A percentile compares a stretch with the other conserved stretches of the same genome.
Conservation (phyloP, 1,284 basidiomycete genomes). For the Rhodotorula sp. region DNA sequence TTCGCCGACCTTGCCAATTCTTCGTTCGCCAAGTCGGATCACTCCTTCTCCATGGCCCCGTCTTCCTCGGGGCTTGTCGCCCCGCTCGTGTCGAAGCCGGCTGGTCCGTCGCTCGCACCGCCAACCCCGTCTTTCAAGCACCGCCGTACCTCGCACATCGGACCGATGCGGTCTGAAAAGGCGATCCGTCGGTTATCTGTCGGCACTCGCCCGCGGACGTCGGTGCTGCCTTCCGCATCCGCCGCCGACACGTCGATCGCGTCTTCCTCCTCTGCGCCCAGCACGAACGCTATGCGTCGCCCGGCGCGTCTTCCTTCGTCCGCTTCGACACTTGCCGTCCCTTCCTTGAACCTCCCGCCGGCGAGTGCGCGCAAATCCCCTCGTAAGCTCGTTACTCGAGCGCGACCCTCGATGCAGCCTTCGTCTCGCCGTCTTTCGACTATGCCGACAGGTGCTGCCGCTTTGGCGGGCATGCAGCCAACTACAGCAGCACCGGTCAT, state of each 20-base stretch:
- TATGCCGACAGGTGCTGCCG: not conserved
- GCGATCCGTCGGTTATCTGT: constrained; percentile 27
- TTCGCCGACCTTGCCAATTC: constrained; percentile 35
- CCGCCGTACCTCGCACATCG: constrained; percentile 37
- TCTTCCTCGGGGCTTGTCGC: constrained; percentile 32
- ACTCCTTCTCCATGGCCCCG: constrained; percentile 32
- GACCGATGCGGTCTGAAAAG: constrained; percentile 37
- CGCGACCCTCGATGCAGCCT: constrained; percentile 11
- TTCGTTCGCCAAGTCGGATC: not conserved
- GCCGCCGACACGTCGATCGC: constrained; percentile 10
- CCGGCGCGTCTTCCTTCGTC: not conserved
- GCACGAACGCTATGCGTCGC: constrained; percentile 3
- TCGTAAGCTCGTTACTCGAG: constrained; percentile 16
- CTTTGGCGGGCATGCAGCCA: not conserved
- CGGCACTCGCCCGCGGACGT: not conserved
- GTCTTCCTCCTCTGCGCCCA: not conserved
- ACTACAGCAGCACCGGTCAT: constrained; percentile 3
- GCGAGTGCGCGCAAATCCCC: constrained; percentile 17
- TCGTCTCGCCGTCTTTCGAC: constrained; percentile 14
- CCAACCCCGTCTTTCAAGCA: constrained; percentile 13
- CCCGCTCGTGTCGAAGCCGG: constrained; percentile 19
- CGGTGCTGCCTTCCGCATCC: not conserved
- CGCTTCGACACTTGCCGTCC: not conserved
- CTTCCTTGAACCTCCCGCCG: not conserved
- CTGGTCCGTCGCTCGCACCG: not conserved